Conservation (phyloP, 2,329 filamentous ascomycete genomes). For the Arachnopeziza araneosa region DNA sequence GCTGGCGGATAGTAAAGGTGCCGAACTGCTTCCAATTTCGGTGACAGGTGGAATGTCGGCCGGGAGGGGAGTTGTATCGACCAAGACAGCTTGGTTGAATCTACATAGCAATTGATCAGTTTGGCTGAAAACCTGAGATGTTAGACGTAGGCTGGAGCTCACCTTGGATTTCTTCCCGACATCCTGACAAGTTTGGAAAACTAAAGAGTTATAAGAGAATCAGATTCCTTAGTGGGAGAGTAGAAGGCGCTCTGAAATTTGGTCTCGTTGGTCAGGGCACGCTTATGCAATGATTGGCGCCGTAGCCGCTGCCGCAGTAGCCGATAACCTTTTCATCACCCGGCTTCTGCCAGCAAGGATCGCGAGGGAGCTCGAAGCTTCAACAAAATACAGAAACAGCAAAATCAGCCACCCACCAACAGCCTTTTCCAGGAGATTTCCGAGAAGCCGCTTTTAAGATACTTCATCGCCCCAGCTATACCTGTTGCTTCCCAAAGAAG, state of each 20-base stretch:
- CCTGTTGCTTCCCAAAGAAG: neutral
- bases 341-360: neutral
- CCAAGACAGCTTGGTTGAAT: conserved; percentile 89
- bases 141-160: neutral
- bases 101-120: conserved; percentile 45
- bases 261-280: too few species aligned
- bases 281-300: too few species aligned
- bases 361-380: too few species aligned
- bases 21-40: conserved; percentile 90
- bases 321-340: neutral
- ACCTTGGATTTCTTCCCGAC: conserved; percentile 28
- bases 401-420: neutral
- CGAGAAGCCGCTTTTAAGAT: neutral
- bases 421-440: neutral
- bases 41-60: conserved; percentile 86
- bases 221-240: neutral
- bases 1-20: conserved; percentile 82
- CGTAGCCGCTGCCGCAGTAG: neutral
- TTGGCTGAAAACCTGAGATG: neutral
- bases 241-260: neutral
- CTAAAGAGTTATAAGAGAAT: neutral
- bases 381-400: neutral
- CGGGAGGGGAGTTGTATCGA: conserved; percentile 94
- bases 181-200: conserved; percentile 20
- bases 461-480: neutral